A percentile compares a stretch with the other conserved stretches of the same genome.
Conservation (phyloP, 148 eudicot species). For the Nepenthes mirabilis region DNA sequence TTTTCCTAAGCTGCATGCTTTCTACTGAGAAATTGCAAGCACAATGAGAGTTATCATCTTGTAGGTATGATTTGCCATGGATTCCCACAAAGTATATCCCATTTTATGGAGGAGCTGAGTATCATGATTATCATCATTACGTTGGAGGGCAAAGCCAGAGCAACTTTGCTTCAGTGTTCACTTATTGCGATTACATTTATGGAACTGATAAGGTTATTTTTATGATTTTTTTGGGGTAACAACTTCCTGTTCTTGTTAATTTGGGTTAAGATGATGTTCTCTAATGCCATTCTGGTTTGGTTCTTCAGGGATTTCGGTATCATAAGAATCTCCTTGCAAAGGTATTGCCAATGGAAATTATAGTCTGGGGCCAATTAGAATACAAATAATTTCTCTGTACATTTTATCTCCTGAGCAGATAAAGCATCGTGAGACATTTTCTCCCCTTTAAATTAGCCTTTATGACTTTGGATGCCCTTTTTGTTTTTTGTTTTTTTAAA, state of each 20-base stretch:
- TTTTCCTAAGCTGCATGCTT: too few species aligned
- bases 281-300: slow-evolving; percentile 8
- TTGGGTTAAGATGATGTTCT: slow-evolving; percentile 9
- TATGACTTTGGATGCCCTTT: too few species aligned
- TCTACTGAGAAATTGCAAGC: too few species aligned
- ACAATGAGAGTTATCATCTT: slow-evolving; percentile 4
- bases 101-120: slow-evolving; percentile 91
- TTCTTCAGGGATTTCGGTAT: slow-evolving; percentile 76
- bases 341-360: slow-evolving; percentile 24
- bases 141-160: slow-evolving; percentile 98
- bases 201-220: slow-evolving; percentile 89
- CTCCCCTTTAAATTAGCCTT: neutral
- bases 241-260: neutral
- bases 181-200: slow-evolving; percentile 94
- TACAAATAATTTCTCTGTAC: neutral
- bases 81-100: slow-evolving; percentile 78
- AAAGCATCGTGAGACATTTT: neutral
- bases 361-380: neutral
- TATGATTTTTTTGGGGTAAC: slow-evolving; percentile 1
- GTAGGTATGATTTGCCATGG: slow-evolving; percentile 93
- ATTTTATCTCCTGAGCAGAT: neutral
- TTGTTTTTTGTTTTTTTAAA: too few species aligned
- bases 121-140: slow-evolving; percentile 97
- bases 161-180: slow-evolving; percentile 93
- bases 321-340: slow-evolving; percentile 76